Percentiles rank a stretch among this genome's conserved stretches.
Evolutionary conservation across 768 basidiomycete species (phyloP).

Genomic region (Kwoniella bestiolae): DNA sequence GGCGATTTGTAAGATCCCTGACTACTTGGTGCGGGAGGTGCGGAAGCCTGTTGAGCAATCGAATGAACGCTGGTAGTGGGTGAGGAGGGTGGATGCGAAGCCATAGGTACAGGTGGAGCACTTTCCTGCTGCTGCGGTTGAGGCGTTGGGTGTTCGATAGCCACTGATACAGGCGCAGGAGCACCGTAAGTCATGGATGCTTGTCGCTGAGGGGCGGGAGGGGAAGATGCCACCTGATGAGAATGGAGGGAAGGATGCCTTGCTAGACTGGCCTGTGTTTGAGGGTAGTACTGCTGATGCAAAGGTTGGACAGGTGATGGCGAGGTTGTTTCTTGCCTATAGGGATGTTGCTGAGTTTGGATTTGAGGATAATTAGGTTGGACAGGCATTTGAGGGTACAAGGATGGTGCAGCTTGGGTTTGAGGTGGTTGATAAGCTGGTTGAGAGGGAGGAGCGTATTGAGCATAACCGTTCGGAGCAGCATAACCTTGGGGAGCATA

Average conservation of each 20-base stretch:
- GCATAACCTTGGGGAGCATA: slow-evolving; percentile 11
- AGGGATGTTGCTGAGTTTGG: slow-evolving; percentile 29
- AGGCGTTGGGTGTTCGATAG: background rate
- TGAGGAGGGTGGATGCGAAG: slow-evolving; percentile 20
- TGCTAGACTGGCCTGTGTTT: slow-evolving; percentile 23
- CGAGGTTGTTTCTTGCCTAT: slow-evolving; percentile 12
- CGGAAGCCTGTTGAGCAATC: slow-evolving; percentile 8
- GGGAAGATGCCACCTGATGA: slow-evolving; percentile 24
- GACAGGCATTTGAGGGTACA: slow-evolving; percentile 48
- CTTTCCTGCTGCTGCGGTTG: background rate
- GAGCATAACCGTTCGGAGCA: background rate
- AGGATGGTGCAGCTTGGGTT: slow-evolving; percentile 22
- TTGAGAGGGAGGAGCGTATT: slow-evolving; percentile 12
- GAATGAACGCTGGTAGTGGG: slow-evolving; percentile 11
- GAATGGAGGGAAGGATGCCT: slow-evolving; percentile 32
- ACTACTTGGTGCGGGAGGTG: slow-evolving; percentile 9
- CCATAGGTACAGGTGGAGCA: slow-evolving; percentile 16
- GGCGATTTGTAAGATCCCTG: slow-evolving; percentile 24
- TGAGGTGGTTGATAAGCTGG: slow-evolving; percentile 31
- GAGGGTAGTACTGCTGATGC: slow-evolving; percentile 21
- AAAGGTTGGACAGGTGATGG: slow-evolving; percentile 2
- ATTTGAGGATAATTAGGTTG: slow-evolving; percentile 38
- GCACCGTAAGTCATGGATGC: slow-evolving; percentile 27
- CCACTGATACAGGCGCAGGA: slow-evolving; percentile 1
- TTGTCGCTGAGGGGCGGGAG: slow-evolving; percentile 23